Percentiles rank a stretch among this genome's conserved stretches.
Evolutionary conservation across 345 rosid genomes (phyloP).

Genomic region (Lepidium aucheri): DNA sequence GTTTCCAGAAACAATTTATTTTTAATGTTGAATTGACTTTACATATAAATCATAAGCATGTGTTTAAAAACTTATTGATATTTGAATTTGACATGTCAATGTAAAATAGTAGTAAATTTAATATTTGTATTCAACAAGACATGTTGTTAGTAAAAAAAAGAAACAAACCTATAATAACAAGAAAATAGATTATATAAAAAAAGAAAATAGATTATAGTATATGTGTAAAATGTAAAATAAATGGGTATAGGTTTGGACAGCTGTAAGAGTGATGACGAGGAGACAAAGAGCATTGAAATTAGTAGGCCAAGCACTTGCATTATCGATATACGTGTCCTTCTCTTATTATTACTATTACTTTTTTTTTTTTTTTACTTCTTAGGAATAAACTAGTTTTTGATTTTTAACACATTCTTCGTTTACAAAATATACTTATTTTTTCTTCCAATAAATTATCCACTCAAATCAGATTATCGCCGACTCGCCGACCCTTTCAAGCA

Average conservation of each 20-base stretch:
- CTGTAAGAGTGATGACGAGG: constrained; percentile 39
- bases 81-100: too few relatives aligned
- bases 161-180: too few relatives aligned
- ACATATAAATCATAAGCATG: neutral
- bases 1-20: neutral
- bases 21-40: neutral
- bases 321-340: constrained; percentile 10
- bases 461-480: neutral
- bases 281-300: constrained; percentile 39
- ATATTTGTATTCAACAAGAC: too few relatives aligned
- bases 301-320: neutral
- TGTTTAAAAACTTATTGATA: neutral
- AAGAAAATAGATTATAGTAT: too few relatives aligned
- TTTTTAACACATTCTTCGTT: neutral
- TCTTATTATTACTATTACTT: neutral
- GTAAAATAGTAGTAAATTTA: too few relatives aligned
- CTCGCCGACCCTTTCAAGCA: neutral
- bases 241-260: constrained; percentile 27
- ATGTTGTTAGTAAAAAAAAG: too few relatives aligned
- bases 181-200: too few relatives aligned
- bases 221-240: neutral
- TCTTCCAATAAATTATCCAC: neutral
- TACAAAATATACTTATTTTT: neutral
- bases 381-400: neutral
- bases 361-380: neutral